Evolutionary conservation across 2,329 filamentous ascomycete genomes (phyloP).

Genomic region (Hypomyces rosellus): DNA sequence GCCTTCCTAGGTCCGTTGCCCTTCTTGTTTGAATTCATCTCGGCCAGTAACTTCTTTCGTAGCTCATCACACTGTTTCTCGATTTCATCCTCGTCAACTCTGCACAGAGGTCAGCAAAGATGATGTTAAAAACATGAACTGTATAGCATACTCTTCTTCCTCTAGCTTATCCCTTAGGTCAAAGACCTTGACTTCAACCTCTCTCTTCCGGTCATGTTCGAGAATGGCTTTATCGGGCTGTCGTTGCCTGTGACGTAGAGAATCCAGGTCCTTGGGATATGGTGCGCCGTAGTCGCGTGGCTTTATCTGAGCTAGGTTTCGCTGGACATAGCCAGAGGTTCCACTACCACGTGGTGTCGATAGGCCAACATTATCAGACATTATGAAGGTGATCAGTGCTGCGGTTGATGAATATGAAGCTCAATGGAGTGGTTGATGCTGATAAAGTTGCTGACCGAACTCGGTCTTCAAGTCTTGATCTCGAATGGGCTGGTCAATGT

Average conservation of each 20-base stretch:
- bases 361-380: conserved; percentile 97
- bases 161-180: conserved; percentile 87
- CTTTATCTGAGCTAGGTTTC: conserved; percentile 82
- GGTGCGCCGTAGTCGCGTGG: conserved; percentile 76
- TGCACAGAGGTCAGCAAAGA: conserved; percentile 26
- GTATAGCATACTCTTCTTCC: conserved; percentile 63
- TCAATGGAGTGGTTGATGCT: background rate
- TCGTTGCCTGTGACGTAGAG: conserved; percentile 67
- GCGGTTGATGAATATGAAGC: background rate
- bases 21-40: conserved; percentile 29
- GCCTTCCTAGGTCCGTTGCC: conserved; percentile 37
- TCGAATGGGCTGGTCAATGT: background rate
- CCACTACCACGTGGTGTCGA: conserved; percentile 90
- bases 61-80: conserved; percentile 52
- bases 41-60: conserved; percentile 34
- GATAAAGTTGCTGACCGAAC: background rate
- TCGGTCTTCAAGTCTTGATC: background rate
- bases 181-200: conserved; percentile 89
- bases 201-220: conserved; percentile 86
- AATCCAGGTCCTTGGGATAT: conserved; percentile 65
- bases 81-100: conserved; percentile 83
- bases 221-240: conserved; percentile 89
- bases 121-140: background rate
- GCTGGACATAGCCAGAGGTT: conserved; percentile 95
- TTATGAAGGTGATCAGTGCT: conserved; percentile 28